phyloP scores from a whole-genome alignment of 225 moss, liverwort and hornwort genomes.

The Neckera pumila region DNA sequence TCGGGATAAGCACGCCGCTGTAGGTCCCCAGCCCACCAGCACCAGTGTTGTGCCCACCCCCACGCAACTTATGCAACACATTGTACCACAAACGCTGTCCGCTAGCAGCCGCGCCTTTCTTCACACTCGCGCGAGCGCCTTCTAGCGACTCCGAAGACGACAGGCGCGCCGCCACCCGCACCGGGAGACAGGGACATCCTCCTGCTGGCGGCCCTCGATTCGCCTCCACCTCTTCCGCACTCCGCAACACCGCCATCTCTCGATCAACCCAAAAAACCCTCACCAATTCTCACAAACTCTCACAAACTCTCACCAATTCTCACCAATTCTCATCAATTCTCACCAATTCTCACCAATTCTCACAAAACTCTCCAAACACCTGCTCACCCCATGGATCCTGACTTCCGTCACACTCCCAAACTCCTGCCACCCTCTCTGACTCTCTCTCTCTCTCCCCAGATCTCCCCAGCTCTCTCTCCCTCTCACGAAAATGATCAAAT shows the following conservation, averaged over 20 bases:
- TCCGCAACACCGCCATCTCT: constrained; percentile 17
- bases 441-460: too few species aligned
- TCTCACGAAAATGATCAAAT: not conserved
- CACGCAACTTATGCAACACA: constrained; percentile 17
- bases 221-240: not conserved
- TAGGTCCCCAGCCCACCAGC: constrained; percentile 60
- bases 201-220: not conserved
- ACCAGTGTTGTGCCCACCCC: not conserved
- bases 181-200: constrained; percentile 22
- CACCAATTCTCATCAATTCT: not conserved
- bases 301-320: not conserved
- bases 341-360: not conserved
- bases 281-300: not conserved
- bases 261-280: not conserved
- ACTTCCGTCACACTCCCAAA: not conserved
- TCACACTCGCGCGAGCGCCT: constrained; percentile 22
- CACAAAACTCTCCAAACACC: not conserved
- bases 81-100: constrained; percentile 30
- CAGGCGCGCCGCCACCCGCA: constrained; percentile 12
- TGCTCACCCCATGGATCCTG: not conserved
- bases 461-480: not conserved
- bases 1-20: constrained; percentile 85
- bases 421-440: not conserved
- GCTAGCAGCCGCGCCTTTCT: constrained; percentile 18
- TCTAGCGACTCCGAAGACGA: constrained; percentile 44